phyloP scores from a whole-genome alignment of 768 basidiomycete genomes.

The Russula earlei region DNA sequence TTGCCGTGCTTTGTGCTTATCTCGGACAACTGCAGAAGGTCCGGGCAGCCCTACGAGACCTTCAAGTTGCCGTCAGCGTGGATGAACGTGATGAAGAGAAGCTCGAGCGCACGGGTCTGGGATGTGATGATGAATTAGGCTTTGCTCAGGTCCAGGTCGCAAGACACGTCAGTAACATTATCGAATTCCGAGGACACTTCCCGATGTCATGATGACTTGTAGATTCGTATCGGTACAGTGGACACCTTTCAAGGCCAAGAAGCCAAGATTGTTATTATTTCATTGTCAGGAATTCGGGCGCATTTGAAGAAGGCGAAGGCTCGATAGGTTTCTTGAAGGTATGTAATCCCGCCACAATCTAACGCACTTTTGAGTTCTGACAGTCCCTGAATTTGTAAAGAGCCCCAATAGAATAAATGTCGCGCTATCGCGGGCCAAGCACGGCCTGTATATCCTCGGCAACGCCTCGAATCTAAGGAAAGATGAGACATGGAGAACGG shows the following conservation, averaged over 20 bases:
- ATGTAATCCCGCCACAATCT: not conserved
- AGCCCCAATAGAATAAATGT: constrained; percentile 36
- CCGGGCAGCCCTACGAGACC: constrained; percentile 31
- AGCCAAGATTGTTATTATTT: constrained; percentile 62
- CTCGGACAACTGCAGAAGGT: constrained; percentile 41
- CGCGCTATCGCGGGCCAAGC: constrained; percentile 62
- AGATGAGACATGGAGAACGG: constrained; percentile 47
- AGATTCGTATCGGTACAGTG: constrained; percentile 65
- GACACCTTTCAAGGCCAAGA: constrained; percentile 78
- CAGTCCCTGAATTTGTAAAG: constrained; percentile 16
- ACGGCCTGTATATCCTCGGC: constrained; percentile 67
- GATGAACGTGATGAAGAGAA: constrained; percentile 60
- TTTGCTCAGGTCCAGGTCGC: constrained; percentile 45
- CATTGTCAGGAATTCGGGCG: constrained; percentile 65
- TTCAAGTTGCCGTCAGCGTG: constrained; percentile 50
- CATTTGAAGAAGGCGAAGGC: constrained; percentile 27
- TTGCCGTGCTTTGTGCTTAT: constrained; percentile 47
- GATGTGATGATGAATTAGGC: constrained; percentile 28
- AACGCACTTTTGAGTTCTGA: constrained; percentile 27
- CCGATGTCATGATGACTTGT: not conserved
- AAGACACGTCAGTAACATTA: constrained; percentile 35
- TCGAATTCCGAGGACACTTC: not conserved
- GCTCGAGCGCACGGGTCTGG: constrained; percentile 44
- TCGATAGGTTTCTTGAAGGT: constrained; percentile 71
- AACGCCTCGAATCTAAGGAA: constrained; percentile 47